Evolutionary conservation across 495 filamentous ascomycete genomes (phyloP), one percentile per base, ranked within the genome.

Genomic region (Tuber magnatum): DNA sequence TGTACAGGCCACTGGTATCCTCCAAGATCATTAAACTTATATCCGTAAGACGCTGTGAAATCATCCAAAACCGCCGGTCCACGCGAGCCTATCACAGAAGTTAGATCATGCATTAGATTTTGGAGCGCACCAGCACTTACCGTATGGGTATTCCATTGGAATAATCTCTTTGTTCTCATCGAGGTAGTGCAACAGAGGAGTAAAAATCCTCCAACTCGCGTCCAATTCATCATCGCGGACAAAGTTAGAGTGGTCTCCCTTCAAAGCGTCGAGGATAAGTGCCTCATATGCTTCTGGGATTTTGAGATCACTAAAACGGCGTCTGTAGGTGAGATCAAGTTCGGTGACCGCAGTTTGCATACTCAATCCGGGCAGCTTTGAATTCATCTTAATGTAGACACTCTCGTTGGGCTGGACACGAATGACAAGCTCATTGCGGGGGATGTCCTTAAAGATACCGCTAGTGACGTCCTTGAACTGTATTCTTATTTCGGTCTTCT

Each of bases 351-450:
- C 96, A 24, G 96, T 99, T 88, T 99, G 96, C 95, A 97, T 99
- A 86, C 93, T 97, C 82, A 99, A 87, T 81, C 96, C 96, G 38
- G 96, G 96, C 71, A 98, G 87, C 87, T 99, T 99, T 16, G 94
- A 97, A 90, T 99, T 99, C 96, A 98, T 99, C 90, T 99, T 99
- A 85, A 97, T 97, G 87, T 99, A 99, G 78, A 99, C 93, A 81
- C 92, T 94, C 87, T 99, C 96, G 86, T 99, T 99, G 78, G 96
- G 96, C 86, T 99, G 96, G 76, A 99, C 96, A 76, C 96, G 93
- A 86, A 99, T 97, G 80, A 99, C 96, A 74, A 99, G 91, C 86
- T 99, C 96, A 87, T 99, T 99, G 71, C 96, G 92, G 71, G 96
- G 96, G 78, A 98, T 99, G 81, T 99, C 94, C 88, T 98, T 98